Conservation (phyloP, 2,329 filamentous ascomycete species). For the Leptographium radiaticola region DNA sequence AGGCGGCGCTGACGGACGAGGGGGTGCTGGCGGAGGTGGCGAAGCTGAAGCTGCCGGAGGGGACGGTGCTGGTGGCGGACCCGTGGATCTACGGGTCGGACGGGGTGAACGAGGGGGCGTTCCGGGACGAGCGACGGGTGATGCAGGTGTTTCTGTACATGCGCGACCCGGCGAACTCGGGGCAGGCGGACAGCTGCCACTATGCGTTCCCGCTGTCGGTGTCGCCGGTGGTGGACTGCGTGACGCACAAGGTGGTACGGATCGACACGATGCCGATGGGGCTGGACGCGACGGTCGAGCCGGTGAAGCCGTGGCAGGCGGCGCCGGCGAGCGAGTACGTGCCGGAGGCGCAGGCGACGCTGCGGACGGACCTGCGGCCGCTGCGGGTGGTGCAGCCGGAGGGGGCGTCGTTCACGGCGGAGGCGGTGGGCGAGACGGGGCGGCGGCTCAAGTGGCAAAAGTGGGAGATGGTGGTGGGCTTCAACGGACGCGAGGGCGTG, state of each 20-base stretch:
- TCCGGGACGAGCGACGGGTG: slow-evolving; percentile 4
- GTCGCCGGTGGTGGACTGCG: slow-evolving; percentile 41
- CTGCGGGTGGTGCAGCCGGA: slow-evolving; percentile 21
- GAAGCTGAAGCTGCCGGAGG: slow-evolving; percentile 47
- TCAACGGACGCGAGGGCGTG: slow-evolving; percentile 57
- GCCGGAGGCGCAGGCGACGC: slow-evolving; percentile 22
- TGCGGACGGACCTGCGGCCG: slow-evolving; percentile 38
- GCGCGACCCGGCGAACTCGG: slow-evolving; percentile 52
- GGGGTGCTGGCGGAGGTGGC: slow-evolving; percentile 45
- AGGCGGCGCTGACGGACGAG: slow-evolving; percentile 38
- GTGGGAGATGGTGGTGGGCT: slow-evolving; percentile 57
- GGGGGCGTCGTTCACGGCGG: slow-evolving; percentile 29
- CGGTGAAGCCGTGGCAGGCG: slow-evolving; percentile 24
- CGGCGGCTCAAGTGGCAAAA: slow-evolving; percentile 45
- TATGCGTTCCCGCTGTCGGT: slow-evolving; percentile 40
- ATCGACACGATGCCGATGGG: slow-evolving; percentile 29
- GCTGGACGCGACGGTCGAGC: slow-evolving; percentile 31
- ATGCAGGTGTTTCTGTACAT: slow-evolving; percentile 57
- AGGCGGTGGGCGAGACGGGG: slow-evolving; percentile 18
- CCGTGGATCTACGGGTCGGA: slow-evolving; percentile 52
- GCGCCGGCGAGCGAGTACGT: slow-evolving; percentile 19
- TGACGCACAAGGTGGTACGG: slow-evolving; percentile 28
- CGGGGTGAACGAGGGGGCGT: slow-evolving; percentile 17
- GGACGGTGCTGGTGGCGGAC: slow-evolving; percentile 43
- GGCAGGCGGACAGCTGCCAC: slow-evolving; percentile 49